Evolutionary conservation across 2,329 filamentous ascomycete species (phyloP).

Genomic region (Truncatella angustata): DNA sequence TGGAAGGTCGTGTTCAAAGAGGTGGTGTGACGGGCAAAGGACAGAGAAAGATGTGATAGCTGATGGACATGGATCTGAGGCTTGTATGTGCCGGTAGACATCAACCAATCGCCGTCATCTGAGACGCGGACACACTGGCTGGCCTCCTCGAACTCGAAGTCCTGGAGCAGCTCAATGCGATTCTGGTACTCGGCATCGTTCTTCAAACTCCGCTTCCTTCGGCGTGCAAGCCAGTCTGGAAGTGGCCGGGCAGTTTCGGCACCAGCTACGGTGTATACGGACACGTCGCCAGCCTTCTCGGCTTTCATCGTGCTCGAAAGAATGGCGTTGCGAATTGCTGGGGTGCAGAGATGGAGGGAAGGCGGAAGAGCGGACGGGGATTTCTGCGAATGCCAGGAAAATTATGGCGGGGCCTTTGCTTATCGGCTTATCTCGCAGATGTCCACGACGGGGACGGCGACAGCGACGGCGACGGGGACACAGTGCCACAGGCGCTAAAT

Average conservation of each 20-base stretch:
- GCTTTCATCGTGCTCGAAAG: constrained; percentile 63
- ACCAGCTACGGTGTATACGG: constrained; percentile 93
- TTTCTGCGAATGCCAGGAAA: constrained; percentile 1
- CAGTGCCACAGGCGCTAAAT: no score
- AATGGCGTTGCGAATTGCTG: neutral
- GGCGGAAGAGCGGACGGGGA: no score
- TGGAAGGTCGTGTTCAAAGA: constrained; percentile 89
- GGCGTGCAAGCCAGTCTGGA: constrained; percentile 91
- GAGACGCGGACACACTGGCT: constrained; percentile 86
- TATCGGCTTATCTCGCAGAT: neutral
- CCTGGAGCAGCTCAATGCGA: constrained; percentile 90
- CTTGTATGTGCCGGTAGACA: constrained; percentile 49
- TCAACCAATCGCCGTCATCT: constrained; percentile 95
- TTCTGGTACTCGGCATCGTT: constrained; percentile 90
- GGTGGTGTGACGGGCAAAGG: constrained; percentile 87
- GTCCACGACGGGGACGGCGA: no score
- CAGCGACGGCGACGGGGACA: no score
- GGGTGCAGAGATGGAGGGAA: neutral
- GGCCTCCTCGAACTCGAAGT: constrained; percentile 89
- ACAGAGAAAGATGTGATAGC: constrained; percentile 88
- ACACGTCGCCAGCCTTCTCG: constrained; percentile 76
- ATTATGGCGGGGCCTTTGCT: neutral
- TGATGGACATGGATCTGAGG: constrained; percentile 95
- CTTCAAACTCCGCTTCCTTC: constrained; percentile 87
- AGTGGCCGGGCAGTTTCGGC: constrained; percentile 83